Conservation (phyloP, 768 basidiomycete genomes). For the Lenzites betulinus region DNA sequence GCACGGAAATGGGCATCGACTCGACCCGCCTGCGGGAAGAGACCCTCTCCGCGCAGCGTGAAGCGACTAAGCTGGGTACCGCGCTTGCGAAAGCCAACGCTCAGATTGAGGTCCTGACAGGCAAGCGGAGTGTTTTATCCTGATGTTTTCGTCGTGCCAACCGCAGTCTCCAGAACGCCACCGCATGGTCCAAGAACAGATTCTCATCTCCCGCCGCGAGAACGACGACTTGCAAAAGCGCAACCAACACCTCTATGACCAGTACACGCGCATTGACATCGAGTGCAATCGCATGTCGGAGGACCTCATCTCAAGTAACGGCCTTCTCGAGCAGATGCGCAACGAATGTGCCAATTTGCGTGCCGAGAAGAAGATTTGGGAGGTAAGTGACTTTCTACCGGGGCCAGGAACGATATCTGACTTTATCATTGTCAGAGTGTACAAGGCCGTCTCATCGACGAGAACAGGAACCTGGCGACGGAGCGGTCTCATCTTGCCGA, state of each 20-base stretch:
- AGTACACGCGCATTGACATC: slow-evolving; percentile 74
- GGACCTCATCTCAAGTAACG: slow-evolving; percentile 59
- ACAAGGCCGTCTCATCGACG: slow-evolving; percentile 79
- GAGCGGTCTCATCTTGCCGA: slow-evolving; percentile 87
- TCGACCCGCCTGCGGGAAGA: slow-evolving; percentile 73
- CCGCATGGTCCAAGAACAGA: slow-evolving; percentile 70
- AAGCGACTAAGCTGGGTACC: slow-evolving; percentile 63
- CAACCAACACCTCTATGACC: slow-evolving; percentile 72
- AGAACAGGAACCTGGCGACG: slow-evolving; percentile 76
- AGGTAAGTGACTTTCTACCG: slow-evolving; percentile 49
- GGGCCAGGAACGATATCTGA: background rate
- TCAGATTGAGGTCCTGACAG: slow-evolving; percentile 74
- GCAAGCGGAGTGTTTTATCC: slow-evolving; percentile 41
- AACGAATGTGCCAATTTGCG: slow-evolving; percentile 87
- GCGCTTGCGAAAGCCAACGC: slow-evolving; percentile 83
- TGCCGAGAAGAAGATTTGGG: slow-evolving; percentile 93
- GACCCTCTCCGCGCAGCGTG: slow-evolving; percentile 60
- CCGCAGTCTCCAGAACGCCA: slow-evolving; percentile 54
- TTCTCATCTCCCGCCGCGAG: slow-evolving; percentile 60
- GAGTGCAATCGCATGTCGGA: slow-evolving; percentile 70
- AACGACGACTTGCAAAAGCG: slow-evolving; percentile 67
- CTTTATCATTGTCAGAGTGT: slow-evolving; percentile 51
- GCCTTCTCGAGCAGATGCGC: slow-evolving; percentile 72
- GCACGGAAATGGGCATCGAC: slow-evolving; percentile 80
- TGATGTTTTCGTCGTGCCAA: too few species aligned